These are phyloP conservation scores for Batkoa obscura DNA, from an alignment of 371 early-diverging fungal genomes.

Conservation along the genomic window DNA sequence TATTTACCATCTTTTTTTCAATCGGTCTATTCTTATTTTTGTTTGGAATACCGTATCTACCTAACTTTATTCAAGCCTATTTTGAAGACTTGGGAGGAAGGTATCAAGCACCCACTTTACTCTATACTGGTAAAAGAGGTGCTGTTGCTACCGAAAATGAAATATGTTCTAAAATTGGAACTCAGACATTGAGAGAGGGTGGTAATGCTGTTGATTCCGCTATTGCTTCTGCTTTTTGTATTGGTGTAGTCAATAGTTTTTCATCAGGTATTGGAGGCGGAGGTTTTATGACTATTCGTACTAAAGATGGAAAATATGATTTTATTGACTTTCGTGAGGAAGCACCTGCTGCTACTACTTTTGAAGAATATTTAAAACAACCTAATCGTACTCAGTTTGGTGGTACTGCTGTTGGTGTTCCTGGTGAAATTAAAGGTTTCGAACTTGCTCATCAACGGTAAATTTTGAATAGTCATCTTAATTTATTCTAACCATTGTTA, in stretches of 20 bases:
- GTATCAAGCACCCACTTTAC: too few species aligned
- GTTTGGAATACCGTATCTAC: too few species aligned
- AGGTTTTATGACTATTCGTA: slow-evolving; percentile 90
- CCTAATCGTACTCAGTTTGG: slow-evolving; percentile 49
- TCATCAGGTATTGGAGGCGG: slow-evolving; percentile 94
- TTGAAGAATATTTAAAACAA: slow-evolving; percentile 49
- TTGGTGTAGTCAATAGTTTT: slow-evolving; percentile 87
- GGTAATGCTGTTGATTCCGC: slow-evolving; percentile 97
- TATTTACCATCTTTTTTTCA: too few species aligned
- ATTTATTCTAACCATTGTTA: too few species aligned
- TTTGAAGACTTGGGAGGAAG: too few species aligned
- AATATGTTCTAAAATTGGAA: slow-evolving; percentile 68
- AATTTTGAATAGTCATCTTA: too few species aligned
- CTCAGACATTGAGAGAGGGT: slow-evolving; percentile 65
- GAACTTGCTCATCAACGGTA: slow-evolving; percentile 8
- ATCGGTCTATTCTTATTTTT: too few species aligned
- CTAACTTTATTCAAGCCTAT: too few species aligned
- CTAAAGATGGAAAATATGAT: slow-evolving; percentile 16
- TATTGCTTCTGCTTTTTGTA: slow-evolving; percentile 80
- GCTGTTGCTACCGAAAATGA: slow-evolving; percentile 77
- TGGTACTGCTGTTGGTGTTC: slow-evolving; percentile 74
- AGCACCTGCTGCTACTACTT: slow-evolving; percentile 58
- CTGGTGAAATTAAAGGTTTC: slow-evolving; percentile 16
- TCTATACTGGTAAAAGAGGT: slow-evolving; percentile 20
- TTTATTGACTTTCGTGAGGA: slow-evolving; percentile 73